Evolutionary conservation across 116 monocot genomes (phyloP).

Genomic region (Papilionanthe hybrid): DNA sequence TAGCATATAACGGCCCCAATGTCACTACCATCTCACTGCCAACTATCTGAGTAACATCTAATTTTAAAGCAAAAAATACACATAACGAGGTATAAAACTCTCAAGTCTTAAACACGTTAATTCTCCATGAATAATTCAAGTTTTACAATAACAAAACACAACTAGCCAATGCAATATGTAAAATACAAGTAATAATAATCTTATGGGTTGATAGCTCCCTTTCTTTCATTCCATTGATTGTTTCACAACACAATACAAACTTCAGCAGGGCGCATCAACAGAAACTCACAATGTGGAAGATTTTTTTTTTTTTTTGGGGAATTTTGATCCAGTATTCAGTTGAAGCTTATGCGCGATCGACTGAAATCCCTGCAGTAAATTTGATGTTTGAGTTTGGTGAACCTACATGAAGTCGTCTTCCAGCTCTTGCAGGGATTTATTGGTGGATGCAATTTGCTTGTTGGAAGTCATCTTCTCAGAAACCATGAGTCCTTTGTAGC

Average conservation of each 20-base stretch:
- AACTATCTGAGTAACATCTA: no score
- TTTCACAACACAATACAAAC: neutral
- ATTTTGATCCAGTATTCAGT: neutral
- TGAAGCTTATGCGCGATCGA: neutral
- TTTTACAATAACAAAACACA: neutral
- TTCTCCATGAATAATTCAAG: neutral
- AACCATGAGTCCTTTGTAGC: conserved; percentile 96
- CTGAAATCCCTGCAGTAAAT: neutral
- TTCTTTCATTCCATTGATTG: neutral
- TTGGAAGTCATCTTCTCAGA: conserved; percentile 97
- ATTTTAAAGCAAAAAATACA: no score
- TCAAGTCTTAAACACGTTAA: neutral
- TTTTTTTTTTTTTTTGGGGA: neutral
- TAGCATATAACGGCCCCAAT: no score
- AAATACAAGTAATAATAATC: neutral
- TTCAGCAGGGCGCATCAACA: neutral
- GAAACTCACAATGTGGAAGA: neutral
- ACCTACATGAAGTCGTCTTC: conserved; percentile 94
- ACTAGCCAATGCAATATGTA: neutral
- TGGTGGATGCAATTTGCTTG: conserved; percentile 77
- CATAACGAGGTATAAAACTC: no score
- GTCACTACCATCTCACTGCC: no score
- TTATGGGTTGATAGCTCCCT: neutral
- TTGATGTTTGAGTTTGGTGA: neutral
- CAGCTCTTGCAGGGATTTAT: conserved; percentile 79